Evolutionary conservation across 768 basidiomycete species (phyloP).

Genomic region (Leucocoprinus leucothites): DNA sequence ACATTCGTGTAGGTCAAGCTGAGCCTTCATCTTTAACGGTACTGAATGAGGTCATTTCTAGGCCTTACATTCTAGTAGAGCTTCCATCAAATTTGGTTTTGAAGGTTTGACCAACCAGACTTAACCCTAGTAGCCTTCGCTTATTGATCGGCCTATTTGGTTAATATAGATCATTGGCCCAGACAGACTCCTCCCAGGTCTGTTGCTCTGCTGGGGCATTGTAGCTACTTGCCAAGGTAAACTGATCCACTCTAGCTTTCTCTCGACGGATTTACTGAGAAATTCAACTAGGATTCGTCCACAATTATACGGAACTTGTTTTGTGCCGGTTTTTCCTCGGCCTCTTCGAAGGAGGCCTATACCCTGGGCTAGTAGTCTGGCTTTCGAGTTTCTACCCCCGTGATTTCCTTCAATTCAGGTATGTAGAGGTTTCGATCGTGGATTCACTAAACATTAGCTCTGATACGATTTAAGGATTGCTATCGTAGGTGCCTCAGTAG

Average conservation of each 20-base stretch:
- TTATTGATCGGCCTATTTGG: neutral
- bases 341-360: neutral
- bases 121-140: neutral
- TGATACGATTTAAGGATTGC: neutral
- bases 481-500: neutral
- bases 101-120: neutral
- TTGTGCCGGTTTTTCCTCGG: neutral
- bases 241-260: neutral
- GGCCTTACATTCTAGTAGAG: neutral
- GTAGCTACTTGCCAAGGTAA: neutral
- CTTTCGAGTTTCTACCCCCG: neutral
- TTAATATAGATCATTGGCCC: neutral
- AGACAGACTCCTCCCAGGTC: neutral
- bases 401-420: neutral
- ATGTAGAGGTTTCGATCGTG: neutral
- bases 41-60: neutral
- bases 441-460: neutral
- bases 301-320: neutral
- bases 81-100: neutral
- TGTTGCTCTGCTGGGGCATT: neutral
- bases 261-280: neutral
- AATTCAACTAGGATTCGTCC: neutral
- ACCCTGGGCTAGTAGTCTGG: neutral
- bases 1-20: neutral
- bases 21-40: neutral